phyloP scores from a whole-genome alignment of 2,329 filamentous ascomycete genomes.

The Ceratocystis cubensis region DNA sequence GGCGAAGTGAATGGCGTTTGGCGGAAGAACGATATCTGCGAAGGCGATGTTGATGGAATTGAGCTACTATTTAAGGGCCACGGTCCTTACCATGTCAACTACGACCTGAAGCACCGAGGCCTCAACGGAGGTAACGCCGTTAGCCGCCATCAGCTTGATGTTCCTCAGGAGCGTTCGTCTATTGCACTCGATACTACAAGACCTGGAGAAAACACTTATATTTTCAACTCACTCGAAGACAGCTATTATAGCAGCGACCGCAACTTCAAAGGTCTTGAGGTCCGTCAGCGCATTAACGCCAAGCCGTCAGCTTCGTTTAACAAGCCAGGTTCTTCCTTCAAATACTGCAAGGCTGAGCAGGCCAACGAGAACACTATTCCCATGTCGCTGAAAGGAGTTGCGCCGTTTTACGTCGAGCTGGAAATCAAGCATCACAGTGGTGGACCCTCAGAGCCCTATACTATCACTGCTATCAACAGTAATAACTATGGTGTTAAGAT shows the following conservation, averaged over 20 bases:
- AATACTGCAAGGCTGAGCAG: conserved; percentile 80
- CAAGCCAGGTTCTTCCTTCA: conserved; percentile 84
- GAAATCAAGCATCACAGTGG: conserved; percentile 86
- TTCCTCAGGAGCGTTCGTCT: conserved; percentile 60
- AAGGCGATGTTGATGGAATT: conserved; percentile 83
- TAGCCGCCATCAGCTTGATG: conserved; percentile 60
- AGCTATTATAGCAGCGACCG: conserved; percentile 69
- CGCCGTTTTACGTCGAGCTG: conserved; percentile 82
- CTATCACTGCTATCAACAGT: conserved; percentile 64
- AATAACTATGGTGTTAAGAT: conserved; percentile 70
- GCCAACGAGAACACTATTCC: conserved; percentile 77
- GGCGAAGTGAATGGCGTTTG: conserved; percentile 41
- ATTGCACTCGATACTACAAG: conserved; percentile 77
- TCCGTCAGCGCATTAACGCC: conserved; percentile 75
- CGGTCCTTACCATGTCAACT: conserved; percentile 71
- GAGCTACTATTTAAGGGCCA: conserved; percentile 67
- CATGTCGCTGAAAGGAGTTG: conserved; percentile 65
- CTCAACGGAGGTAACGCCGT: conserved; percentile 52
- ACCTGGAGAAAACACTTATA: conserved; percentile 74
- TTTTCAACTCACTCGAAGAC: conserved; percentile 71
- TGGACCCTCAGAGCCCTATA: conserved; percentile 65
- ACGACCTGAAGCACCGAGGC: conserved; percentile 63
- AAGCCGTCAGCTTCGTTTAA: conserved; percentile 71
- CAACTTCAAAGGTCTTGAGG: conserved; percentile 51
- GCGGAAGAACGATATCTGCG: conserved; percentile 72